These are phyloP conservation scores for Coix lacrymajobi DNA, from an alignment of 176 grass and related monocot species.

Conservation along the genomic window DNA sequence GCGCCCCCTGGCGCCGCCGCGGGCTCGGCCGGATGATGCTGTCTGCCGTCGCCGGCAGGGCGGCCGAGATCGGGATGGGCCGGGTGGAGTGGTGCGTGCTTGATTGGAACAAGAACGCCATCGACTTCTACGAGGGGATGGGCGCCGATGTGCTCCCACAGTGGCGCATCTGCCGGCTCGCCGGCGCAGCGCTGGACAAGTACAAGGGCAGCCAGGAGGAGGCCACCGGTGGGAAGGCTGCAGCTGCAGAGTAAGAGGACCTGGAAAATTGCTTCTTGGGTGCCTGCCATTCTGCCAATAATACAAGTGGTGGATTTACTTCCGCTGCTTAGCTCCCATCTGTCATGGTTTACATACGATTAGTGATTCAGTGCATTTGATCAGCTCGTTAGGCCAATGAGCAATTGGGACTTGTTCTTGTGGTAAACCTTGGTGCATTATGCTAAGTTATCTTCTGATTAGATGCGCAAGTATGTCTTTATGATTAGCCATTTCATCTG, in stretches of 20 bases:
- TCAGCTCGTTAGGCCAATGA: neutral
- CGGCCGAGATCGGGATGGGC: conserved; percentile 70
- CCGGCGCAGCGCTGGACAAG: conserved; percentile 39
- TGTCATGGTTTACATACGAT: neutral
- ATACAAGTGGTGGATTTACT: conserved; percentile 24
- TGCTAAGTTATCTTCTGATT: neutral
- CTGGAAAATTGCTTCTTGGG: neutral
- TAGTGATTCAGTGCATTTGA: conserved; percentile 2
- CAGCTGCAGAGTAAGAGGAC: neutral
- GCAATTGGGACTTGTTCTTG: neutral
- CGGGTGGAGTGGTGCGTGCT: conserved; percentile 88
- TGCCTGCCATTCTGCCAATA: neutral
- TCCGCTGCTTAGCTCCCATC: neutral
- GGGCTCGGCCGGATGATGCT: conserved; percentile 82
- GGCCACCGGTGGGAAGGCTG: neutral
- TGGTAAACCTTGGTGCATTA: neutral
- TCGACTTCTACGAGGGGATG: conserved; percentile 87
- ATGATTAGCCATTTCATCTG: neutral
- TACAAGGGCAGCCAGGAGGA: conserved; percentile 42
- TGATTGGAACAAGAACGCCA: conserved; percentile 88
- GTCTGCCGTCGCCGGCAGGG: conserved; percentile 60
- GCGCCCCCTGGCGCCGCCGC: conserved; percentile 71
- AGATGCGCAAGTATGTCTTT: neutral
- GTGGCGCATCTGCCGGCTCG: conserved; percentile 89
- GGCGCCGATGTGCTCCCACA: conserved; percentile 81